Percentiles rank a stretch among this genome's conserved stretches.
Evolutionary conservation across 1,284 basidiomycete genomes (phyloP).

Genomic region (Chalciporus piperatoides): DNA sequence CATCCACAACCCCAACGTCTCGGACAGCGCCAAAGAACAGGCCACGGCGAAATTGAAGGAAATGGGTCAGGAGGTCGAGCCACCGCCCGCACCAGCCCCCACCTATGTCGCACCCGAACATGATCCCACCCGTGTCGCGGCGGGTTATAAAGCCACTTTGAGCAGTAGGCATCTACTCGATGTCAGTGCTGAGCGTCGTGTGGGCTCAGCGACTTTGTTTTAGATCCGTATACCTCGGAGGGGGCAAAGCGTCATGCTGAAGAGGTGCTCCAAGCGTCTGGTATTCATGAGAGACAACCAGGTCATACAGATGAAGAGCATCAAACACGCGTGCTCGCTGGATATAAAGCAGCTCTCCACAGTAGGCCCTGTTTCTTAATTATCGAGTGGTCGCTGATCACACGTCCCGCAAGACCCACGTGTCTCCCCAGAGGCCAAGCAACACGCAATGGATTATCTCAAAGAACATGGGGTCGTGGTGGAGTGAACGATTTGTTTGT

Average conservation of each 20-base stretch:
- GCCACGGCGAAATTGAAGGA: conserved; percentile 43
- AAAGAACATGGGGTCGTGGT: conserved; percentile 26
- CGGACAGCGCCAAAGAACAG: conserved; percentile 46
- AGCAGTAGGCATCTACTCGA: conserved; percentile 34
- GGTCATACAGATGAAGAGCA: conserved; percentile 39
- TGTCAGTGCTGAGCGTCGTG: neutral
- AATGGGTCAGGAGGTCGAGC: conserved; percentile 33
- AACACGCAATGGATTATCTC: conserved; percentile 45
- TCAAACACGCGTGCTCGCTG: conserved; percentile 38
- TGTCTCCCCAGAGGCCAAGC: conserved; percentile 47
- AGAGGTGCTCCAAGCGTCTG: conserved; percentile 40
- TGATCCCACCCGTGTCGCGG: conserved; percentile 35
- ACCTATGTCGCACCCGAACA: conserved; percentile 18
- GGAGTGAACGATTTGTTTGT: conserved; percentile 1
- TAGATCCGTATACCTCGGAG: conserved; percentile 41
- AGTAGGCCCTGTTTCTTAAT: conserved; percentile 32
- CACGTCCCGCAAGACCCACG: conserved; percentile 31
- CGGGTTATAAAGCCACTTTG: conserved; percentile 53
- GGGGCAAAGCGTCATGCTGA: conserved; percentile 50
- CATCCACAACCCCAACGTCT: conserved; percentile 51
- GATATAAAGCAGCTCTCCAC: conserved; percentile 48
- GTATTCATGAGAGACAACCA: conserved; percentile 29
- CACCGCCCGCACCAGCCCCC: neutral
- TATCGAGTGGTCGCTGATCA: neutral
- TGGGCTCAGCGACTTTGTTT: neutral